Evolutionary conservation across 805 yeast species (phyloP), one percentile per base, ranked within the genome.

Genomic region (Candida ipomoeae): DNA sequence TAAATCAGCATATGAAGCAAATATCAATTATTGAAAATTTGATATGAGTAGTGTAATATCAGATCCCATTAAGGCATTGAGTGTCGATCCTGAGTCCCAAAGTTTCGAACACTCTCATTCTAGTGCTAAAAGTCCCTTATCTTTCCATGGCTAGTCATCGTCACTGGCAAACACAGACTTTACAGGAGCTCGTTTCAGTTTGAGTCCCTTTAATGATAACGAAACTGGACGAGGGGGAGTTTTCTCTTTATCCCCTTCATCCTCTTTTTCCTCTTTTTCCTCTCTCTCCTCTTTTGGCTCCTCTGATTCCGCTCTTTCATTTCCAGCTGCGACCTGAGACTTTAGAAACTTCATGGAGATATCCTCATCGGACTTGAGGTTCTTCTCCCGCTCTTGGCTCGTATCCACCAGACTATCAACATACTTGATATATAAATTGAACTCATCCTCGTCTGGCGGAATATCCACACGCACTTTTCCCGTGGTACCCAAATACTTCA

Each of bases 401-500:
- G 33, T 31, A 21, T 47, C 49, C 20, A 36, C 48, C 38, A 33
- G 34, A 8, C 51, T 38, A 48, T 69, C 75, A 4, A 71, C 61
- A 11, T 62, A 61, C 6, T 59, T 54, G 10, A 73, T 72, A 36
- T 60, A 64, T 47, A 73, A 58, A 48, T 66, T 69, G 52, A 72
- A 66, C 37, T 71, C 74, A 21, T 69, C 73, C 3, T 69, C 70
- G 5, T 67, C 70, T 26, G 34, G 60, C 37, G 55, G 62, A 2
- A 55, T 54, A 18, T 57, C 61, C 1, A 88, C 84, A 21, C 70
- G 66, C 23, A 89, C 79, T 3, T 77, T 63, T 0, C 88, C 87
- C 17, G 73, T 69, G 11, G 73, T 69, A 1, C 82, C 84, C 55
- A 91, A 67, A 55, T 80, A 70, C 51, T 79, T 77, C 18, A 89